phyloP scores from a whole-genome alignment of 164 flowering plant species.

The Vitis rotundifolia region DNA sequence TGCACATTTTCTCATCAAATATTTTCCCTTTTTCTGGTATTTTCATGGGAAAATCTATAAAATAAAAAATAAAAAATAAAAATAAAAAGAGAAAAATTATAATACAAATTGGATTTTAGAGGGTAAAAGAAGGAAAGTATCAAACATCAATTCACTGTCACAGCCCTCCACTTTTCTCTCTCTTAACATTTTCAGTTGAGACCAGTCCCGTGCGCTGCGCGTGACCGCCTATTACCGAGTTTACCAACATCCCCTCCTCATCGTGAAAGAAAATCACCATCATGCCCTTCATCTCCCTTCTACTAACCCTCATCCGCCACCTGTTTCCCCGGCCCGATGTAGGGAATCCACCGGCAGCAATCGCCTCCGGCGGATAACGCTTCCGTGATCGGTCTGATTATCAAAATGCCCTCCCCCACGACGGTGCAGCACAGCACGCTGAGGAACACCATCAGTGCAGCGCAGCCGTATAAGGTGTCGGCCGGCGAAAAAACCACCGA shows the following conservation, averaged over 20 bases:
- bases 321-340: background rate
- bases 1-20: too few relatives aligned
- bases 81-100: too few relatives aligned
- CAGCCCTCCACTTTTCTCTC: too few relatives aligned
- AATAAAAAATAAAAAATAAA: too few relatives aligned
- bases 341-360: slow-evolving; percentile 4
- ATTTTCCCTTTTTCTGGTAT: too few relatives aligned
- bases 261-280: too few relatives aligned
- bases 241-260: too few relatives aligned
- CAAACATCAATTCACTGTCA: too few relatives aligned
- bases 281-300: background rate
- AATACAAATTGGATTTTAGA: too few relatives aligned
- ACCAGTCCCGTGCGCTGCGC: background rate
- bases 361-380: slow-evolving; percentile 39
- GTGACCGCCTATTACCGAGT: background rate
- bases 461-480: slow-evolving; percentile 15
- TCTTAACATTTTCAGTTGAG: too few relatives aligned
- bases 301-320: background rate
- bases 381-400: slow-evolving; percentile 56
- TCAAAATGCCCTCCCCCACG: slow-evolving; percentile 55
- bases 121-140: too few relatives aligned
- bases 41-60: too few relatives aligned
- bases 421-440: slow-evolving; percentile 36
- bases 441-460: slow-evolving; percentile 32
- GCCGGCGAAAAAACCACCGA: slow-evolving; percentile 47